phyloP scores from a whole-genome alignment of 2,329 filamentous ascomycete species.

The Fusarium duplospermum region DNA sequence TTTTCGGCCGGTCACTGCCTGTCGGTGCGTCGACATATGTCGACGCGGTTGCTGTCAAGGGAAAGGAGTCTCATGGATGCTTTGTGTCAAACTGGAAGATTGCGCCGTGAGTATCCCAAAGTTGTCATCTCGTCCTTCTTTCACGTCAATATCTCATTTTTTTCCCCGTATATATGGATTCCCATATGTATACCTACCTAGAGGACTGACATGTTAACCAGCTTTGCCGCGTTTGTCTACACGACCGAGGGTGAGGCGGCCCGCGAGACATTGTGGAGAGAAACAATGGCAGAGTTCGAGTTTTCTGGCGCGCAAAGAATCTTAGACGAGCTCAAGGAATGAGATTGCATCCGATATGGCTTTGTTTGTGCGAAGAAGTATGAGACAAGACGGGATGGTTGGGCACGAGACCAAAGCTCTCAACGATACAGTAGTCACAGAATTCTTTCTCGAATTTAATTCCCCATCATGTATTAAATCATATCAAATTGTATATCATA shows the following conservation, averaged over 20 bases:
- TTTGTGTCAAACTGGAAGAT: neutral
- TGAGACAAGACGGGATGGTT: neutral
- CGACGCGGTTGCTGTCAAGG: neutral
- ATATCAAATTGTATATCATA: neutral
- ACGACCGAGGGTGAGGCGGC: neutral
- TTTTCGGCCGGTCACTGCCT: neutral
- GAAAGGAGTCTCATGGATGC: neutral
- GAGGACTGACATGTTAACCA: neutral
- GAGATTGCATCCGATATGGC: neutral
- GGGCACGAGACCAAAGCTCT: neutral
- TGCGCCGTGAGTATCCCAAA: neutral
- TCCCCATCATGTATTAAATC: neutral
- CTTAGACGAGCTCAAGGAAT: neutral
- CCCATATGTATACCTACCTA: neutral
- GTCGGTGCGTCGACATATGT: neutral
- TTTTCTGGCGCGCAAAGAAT: neutral
- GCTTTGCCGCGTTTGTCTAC: neutral
- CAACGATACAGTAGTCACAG: rapidly evolving
- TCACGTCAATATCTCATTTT: neutral
- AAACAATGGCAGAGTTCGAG: neutral
- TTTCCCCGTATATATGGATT: too few relatives aligned
- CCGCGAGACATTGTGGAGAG: neutral
- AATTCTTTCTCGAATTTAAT: neutral
- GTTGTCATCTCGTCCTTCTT: too few relatives aligned
- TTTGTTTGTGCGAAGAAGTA: neutral